Conservation (phyloP, 306 rosid genomes). For the Datisca glomerata region DNA sequence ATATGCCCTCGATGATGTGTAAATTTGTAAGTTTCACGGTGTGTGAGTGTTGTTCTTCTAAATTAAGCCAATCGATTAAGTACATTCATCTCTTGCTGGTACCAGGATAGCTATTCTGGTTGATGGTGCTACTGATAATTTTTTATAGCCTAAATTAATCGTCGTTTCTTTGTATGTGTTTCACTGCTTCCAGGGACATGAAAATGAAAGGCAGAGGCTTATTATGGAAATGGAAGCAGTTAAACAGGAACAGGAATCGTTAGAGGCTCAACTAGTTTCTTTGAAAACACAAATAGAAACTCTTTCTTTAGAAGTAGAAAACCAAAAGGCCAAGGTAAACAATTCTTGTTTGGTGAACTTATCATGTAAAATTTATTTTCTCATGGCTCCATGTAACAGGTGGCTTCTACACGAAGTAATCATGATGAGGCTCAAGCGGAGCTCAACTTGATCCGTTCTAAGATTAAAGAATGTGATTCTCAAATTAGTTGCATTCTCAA, state of each 20-base stretch:
- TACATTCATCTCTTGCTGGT: too few relatives aligned
- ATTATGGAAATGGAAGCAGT: slow-evolving; percentile 90
- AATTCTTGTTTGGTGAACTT: slow-evolving; percentile 4
- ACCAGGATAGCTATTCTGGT: too few relatives aligned
- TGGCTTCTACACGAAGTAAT: slow-evolving; percentile 39
- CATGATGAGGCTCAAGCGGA: slow-evolving; percentile 54
- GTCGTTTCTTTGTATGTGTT: slow-evolving; percentile 6
- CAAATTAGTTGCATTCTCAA: slow-evolving; percentile 59
- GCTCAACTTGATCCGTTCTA: slow-evolving; percentile 44
- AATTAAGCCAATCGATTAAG: too few relatives aligned
- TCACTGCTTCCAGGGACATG: slow-evolving; percentile 59
- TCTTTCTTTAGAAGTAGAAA: slow-evolving; percentile 60
- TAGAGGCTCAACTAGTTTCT: slow-evolving; percentile 60
- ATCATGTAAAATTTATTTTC: neutral
- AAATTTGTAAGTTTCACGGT: too few relatives aligned
- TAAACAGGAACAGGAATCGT: slow-evolving; percentile 55
- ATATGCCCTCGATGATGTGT: too few relatives aligned
- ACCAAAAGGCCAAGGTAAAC: slow-evolving; percentile 47
- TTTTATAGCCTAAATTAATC: too few relatives aligned
- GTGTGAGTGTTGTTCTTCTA: too few relatives aligned
- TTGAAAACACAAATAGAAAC: slow-evolving; percentile 31
- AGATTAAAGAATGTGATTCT: slow-evolving; percentile 81
- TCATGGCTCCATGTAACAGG: slow-evolving; percentile 36
- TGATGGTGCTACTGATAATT: too few relatives aligned
- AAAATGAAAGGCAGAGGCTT: slow-evolving; percentile 87